Evolutionary conservation across 176 grass and related monocot species (phyloP).

Genomic region (Oryza brachyantha): DNA sequence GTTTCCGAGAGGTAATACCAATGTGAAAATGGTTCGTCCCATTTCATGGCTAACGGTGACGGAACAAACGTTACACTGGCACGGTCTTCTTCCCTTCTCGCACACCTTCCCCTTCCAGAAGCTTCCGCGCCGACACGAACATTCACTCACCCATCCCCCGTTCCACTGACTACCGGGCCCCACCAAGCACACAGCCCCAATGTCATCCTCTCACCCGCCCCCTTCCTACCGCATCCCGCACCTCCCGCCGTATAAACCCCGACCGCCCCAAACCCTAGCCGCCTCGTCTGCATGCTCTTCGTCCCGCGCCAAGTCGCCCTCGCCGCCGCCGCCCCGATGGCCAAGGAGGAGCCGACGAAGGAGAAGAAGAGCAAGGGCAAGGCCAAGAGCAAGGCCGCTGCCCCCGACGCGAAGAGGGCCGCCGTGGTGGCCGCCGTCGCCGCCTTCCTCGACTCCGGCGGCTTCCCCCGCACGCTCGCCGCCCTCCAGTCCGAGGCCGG

Average conservation of each 20-base stretch:
- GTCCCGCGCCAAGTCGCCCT: conserved; percentile 63
- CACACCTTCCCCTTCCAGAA: neutral
- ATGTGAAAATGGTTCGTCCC: too few species aligned
- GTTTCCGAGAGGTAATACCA: too few species aligned
- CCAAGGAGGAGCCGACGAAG: conserved; percentile 50
- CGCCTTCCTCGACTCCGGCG: conserved; percentile 61
- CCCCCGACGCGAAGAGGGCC: neutral
- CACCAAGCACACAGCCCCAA: too few species aligned
- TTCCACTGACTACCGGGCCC: too few species aligned
- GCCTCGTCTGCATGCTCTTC: conserved; percentile 48
- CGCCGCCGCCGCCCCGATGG: conserved; percentile 35
- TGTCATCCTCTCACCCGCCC: neutral
- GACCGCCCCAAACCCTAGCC: conserved; percentile 12
- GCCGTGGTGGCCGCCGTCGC: conserved; percentile 65
- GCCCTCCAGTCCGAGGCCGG: conserved; percentile 56
- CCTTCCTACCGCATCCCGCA: neutral
- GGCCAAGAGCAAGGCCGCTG: conserved; percentile 2
- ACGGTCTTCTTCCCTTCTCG: neutral
- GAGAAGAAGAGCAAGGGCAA: conserved; percentile 52
- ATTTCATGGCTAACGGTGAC: too few species aligned
- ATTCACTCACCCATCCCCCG: neutral
- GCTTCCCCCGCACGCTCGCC: conserved; percentile 60
- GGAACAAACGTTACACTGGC: too few species aligned
- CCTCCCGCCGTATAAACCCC: conserved; percentile 29
- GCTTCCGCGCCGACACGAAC: neutral